A percentile compares a stretch with the other conserved stretches of the same genome.
phyloP scores from a whole-genome alignment of 23 red algal species.

The Gracilariopsis chorda region DNA sequence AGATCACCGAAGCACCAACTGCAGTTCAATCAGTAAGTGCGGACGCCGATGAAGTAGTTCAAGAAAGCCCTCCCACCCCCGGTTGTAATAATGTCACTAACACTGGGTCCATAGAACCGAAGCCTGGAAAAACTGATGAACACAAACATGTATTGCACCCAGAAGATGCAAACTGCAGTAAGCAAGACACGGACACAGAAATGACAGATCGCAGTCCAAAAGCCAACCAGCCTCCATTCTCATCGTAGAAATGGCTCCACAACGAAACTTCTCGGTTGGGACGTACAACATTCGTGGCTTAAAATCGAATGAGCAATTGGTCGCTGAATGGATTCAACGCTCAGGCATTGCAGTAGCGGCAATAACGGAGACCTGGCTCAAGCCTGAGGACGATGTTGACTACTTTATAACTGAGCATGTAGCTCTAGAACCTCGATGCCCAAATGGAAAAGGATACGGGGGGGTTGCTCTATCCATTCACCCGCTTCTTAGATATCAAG shows the following conservation, averaged over 20 bases:
- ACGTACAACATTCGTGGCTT: not conserved
- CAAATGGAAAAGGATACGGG: not conserved
- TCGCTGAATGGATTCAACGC: not conserved
- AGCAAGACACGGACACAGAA: not conserved
- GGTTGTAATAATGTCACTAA: too few relatives aligned
- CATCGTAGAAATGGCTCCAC: not conserved
- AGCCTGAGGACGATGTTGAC: not conserved
- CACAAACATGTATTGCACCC: too few relatives aligned
- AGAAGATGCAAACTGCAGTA: not conserved
- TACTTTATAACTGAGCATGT: not conserved
- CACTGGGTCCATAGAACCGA: too few relatives aligned
- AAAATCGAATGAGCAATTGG: not conserved
- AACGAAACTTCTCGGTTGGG: not conserved
- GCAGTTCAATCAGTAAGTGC: too few relatives aligned
- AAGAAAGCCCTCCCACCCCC: too few relatives aligned
- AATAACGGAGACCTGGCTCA: conserved; percentile 2
- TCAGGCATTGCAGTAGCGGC: not conserved
- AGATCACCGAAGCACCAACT: not conserved
- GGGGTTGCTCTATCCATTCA: not conserved
- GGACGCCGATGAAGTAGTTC: too few relatives aligned
- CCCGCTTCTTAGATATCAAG: conserved; percentile 1
- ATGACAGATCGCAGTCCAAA: not conserved
- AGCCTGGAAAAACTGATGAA: too few relatives aligned
- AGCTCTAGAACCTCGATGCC: not conserved
- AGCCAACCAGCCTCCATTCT: not conserved